Evolutionary conservation across 129 eudicot genomes (phyloP).

Genomic region (Mikania micrantha): DNA sequence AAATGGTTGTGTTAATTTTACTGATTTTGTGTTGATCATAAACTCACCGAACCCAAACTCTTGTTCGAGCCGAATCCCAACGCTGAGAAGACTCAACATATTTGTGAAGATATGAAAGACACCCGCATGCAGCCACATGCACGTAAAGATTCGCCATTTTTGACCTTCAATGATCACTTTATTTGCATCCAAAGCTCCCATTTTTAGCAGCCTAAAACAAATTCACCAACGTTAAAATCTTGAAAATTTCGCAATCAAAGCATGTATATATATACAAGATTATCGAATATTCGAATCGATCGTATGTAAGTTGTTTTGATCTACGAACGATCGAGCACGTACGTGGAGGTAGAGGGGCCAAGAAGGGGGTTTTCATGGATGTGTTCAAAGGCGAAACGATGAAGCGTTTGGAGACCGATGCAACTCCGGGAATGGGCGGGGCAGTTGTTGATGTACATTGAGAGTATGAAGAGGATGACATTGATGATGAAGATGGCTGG

Average conservation of each 20-base stretch:
- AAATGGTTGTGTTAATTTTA: too few species aligned
- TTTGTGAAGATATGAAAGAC: conserved; percentile 64
- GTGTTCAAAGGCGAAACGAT: conserved; percentile 56
- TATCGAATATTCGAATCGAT: too few species aligned
- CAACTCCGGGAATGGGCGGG: conserved; percentile 39
- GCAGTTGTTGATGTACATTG: conserved; percentile 63
- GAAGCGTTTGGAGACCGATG: conserved; percentile 31
- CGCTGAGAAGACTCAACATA: conserved; percentile 61
- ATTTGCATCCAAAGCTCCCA: conserved; percentile 63
- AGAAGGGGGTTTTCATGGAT: conserved; percentile 65
- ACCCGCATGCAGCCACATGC: conserved; percentile 93
- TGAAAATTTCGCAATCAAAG: not conserved
- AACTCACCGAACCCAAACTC: conserved; percentile 88
- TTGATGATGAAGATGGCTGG: conserved; percentile 42
- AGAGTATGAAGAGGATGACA: conserved; percentile 30
- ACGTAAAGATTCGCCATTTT: conserved; percentile 51
- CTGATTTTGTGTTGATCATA: too few species aligned
- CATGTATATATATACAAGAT: too few species aligned
- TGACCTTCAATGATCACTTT: conserved; percentile 46
- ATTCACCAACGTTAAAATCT: not conserved
- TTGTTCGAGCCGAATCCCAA: conserved; percentile 85
- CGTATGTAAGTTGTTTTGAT: too few species aligned
- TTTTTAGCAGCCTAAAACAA: conserved; percentile 35
- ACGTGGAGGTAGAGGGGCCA: conserved; percentile 85
- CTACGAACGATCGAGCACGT: not conserved